Base-by-base conservation (phyloP, 1,139 yeast species). In the Nadsonia commutata region DNA sequence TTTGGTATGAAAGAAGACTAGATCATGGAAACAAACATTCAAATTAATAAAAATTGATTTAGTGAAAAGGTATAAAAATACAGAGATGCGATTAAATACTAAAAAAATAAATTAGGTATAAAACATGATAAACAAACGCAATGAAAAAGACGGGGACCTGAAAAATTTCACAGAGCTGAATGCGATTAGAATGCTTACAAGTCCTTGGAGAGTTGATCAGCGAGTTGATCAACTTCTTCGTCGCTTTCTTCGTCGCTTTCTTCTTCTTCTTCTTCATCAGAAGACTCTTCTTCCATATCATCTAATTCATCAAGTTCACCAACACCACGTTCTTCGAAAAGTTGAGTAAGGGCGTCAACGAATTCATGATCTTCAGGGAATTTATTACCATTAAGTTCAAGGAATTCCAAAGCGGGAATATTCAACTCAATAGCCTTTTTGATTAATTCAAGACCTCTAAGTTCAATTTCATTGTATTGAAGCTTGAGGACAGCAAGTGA, bases 361-460 rank as follows among this genome's bases (percentile, higher is more conserved):
- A 74, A 61, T 40, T 71, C 73, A 36, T 77, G 71, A 52, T 86
- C 96, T 54, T 85, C 95, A 40, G 80, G 78, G 49, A 90, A 81
- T 57, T 83, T 71, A 65, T 90, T 90, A 57, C 99, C 99, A 56
- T 90, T 90, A 51, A 90, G 72, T 66, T 93, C 97, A 53, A 90
- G 68, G 13, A 55, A 46, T 55, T 74, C 67, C 58, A 90, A 69
- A 37, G 69, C 67, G 41, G 85, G 81, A 52, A 88, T 66, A 43
- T 75, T 74, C 31, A 64, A 53, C 45, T 68, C 60, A 52, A 79
- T 65, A 23, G 78, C 76, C 16, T 66, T 64, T 40, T 69, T 71
- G 47, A 90, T 67, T 20, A 72, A 59, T 42, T 68, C 66, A 53
- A 90, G 70, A 9, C 90, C 73, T 38, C 71, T 71, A 37, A 72